phyloP scores from a whole-genome alignment of 148 eudicot genomes.

The Limonium bicolor region DNA sequence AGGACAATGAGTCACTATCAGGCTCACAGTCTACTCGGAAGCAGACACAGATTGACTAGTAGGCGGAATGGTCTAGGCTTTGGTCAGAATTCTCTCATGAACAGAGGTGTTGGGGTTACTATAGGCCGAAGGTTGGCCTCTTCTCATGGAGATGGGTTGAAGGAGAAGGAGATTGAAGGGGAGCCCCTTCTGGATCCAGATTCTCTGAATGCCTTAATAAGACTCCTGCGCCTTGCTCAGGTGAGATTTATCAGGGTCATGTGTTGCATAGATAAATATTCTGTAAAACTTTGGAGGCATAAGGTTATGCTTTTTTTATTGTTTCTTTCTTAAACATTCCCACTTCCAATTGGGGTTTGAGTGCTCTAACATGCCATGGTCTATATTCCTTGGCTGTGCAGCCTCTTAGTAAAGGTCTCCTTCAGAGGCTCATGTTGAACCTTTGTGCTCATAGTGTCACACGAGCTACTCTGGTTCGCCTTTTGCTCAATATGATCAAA shows the following conservation, averaged over 20 bases:
- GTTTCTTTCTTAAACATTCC: too few relatives aligned
- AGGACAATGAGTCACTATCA: slow-evolving; percentile 98
- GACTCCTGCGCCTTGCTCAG: slow-evolving; percentile 90
- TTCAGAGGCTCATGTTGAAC: slow-evolving; percentile 83
- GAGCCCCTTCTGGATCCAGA: slow-evolving; percentile 86
- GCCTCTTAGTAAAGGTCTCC: slow-evolving; percentile 97
- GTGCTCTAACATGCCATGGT: slow-evolving; percentile 9
- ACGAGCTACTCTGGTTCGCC: slow-evolving; percentile 56
- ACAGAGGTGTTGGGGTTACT: slow-evolving; percentile 87
- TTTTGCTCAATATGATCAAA: slow-evolving; percentile 61
- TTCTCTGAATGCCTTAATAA: slow-evolving; percentile 70
- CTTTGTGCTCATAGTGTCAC: slow-evolving; percentile 74
- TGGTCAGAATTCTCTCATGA: slow-evolving; percentile 77
- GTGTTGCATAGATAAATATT: background rate
- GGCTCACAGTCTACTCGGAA: slow-evolving; percentile 90
- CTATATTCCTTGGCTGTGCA: slow-evolving; percentile 15
- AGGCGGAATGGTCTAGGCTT: slow-evolving; percentile 78
- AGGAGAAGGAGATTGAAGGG: slow-evolving; percentile 88
- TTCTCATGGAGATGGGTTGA: slow-evolving; percentile 45
- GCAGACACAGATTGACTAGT: slow-evolving; percentile 53
- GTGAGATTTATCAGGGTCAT: slow-evolving; percentile 18
- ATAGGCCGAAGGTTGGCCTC: slow-evolving; percentile 56
- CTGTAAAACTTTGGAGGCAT: background rate
- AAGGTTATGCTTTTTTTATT: too few relatives aligned
- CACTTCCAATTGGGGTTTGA: too few relatives aligned